Percentiles rank a stretch among this genome's conserved stretches.
phyloP scores from a whole-genome alignment of 177 flowering plant genomes.

The Telopea speciosissima region DNA sequence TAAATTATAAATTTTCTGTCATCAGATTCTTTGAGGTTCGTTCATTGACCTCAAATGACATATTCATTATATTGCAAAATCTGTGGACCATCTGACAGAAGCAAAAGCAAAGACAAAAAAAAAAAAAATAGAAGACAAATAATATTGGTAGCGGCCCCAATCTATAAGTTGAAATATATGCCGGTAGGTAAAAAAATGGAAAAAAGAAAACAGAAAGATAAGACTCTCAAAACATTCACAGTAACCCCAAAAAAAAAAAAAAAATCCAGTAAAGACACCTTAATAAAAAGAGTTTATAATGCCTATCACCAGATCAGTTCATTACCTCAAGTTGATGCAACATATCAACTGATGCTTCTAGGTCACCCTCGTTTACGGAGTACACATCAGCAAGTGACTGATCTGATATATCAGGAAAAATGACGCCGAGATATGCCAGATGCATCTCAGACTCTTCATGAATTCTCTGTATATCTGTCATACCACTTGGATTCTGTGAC shows the following conservation, averaged over 20 bases:
- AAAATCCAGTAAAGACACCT: no score
- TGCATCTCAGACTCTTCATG: constrained; percentile 50
- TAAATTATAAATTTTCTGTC: no score
- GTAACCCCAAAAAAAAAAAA: background rate
- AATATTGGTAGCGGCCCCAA: background rate
- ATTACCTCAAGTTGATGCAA: constrained; percentile 43
- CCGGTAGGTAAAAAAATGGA: background rate
- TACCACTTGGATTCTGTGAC: constrained; percentile 20
- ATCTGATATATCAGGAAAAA: constrained; percentile 53
- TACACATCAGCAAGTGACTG: constrained; percentile 60
- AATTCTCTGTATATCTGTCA: constrained; percentile 19
- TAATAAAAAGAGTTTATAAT: background rate
- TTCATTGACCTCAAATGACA: background rate
- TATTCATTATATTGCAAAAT: background rate
- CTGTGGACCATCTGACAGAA: background rate
- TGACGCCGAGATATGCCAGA: constrained; percentile 48
- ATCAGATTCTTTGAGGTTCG: background rate
- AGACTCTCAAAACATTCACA: background rate
- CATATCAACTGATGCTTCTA: constrained; percentile 72
- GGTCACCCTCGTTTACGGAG: constrained; percentile 45
- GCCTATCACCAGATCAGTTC: background rate
- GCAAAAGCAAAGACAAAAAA: background rate
- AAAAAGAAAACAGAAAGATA: no score
- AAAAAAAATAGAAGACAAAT: no score
- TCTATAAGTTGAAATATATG: background rate